Evolutionary conservation across 225 moss, liverwort and hornwort species (phyloP).

Genomic region (Sphagnum tenellum): DNA sequence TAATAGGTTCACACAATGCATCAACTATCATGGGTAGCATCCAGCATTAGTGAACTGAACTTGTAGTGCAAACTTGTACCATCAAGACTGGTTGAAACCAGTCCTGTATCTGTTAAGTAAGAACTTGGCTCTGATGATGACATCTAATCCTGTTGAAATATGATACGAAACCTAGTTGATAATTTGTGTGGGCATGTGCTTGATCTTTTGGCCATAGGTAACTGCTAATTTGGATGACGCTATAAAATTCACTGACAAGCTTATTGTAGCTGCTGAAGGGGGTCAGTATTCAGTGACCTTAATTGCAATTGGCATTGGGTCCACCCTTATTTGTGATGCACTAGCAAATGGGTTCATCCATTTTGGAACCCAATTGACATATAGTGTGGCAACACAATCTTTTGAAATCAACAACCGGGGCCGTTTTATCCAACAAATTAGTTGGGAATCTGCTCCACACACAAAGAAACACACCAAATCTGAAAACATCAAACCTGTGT

Average conservation of each 20-base stretch:
- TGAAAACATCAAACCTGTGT: conserved; percentile 10
- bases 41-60: no score
- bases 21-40: no score
- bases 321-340: conserved; percentile 42
- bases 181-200: no score
- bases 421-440: conserved; percentile 32
- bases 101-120: no score
- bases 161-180: no score
- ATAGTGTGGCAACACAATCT: conserved; percentile 33
- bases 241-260: conserved; percentile 38
- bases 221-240: conserved; percentile 56
- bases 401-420: conserved; percentile 61
- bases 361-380: conserved; percentile 61
- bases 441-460: conserved; percentile 28
- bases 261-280: conserved; percentile 51
- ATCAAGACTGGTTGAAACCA: no score
- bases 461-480: conserved; percentile 9
- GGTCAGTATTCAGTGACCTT: conserved; percentile 46
- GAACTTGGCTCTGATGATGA: no score
- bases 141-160: no score
- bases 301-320: conserved; percentile 45
- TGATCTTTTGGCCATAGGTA: conserved; percentile 24
- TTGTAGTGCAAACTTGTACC: no score
- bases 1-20: no score
- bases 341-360: conserved; percentile 51